Base-by-base conservation (phyloP, 1,139 yeast species). In the Zygosaccharomyces sapae region DNA sequence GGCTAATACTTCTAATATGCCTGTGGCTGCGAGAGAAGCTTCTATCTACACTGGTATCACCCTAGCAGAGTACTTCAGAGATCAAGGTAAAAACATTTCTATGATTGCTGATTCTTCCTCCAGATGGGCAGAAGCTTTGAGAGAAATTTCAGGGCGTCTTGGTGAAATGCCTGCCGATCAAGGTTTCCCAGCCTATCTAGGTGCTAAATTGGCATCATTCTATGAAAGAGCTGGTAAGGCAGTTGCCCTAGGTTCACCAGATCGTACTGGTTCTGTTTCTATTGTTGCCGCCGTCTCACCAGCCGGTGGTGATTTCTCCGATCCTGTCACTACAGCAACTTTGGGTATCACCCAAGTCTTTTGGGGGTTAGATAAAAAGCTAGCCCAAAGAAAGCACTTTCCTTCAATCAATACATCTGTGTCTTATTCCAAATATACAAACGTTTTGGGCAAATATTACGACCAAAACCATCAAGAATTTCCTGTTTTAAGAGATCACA, bases 161-260 rank as follows among this genome's bases (percentile, higher is more conserved):
- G 98, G 98, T 72, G 99, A 94, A 77, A 92, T 92, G 99, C 99
- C 99, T 68, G 99, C 99, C 54, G 99, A 92, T 75, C 98, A 94
- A 77, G 99, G 99, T 79, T 92, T 90, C 94, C 99, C 99, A 55
- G 99, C 99, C 50, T 92, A 94, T 70, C 80, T 92, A 70, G 98
- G 98, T 74, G 96, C 99, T 47, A 92, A 92, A 70, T 80, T 92
- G 66, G 97, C 99, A 48, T 92, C 97, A 49, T 92, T 92, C 80
- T 92, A 92, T 71, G 99, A 92, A 76, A 89, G 99, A 78, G 98
- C 99, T 41, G 99, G 99, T 75, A 89, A 86, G 70, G 95, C 96
- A 40, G 77, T 84, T 63, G 94, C 96, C 4, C 77, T 92, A 55
- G 99, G 99, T 67, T 87, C 95, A 55, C 98, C 99, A 55, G 86